A percentile compares a stretch with the other conserved stretches of the same genome.
These are phyloP conservation scores for Quercus parvula DNA, from an alignment of 306 rosid genomes.

Conservation along the genomic window DNA sequence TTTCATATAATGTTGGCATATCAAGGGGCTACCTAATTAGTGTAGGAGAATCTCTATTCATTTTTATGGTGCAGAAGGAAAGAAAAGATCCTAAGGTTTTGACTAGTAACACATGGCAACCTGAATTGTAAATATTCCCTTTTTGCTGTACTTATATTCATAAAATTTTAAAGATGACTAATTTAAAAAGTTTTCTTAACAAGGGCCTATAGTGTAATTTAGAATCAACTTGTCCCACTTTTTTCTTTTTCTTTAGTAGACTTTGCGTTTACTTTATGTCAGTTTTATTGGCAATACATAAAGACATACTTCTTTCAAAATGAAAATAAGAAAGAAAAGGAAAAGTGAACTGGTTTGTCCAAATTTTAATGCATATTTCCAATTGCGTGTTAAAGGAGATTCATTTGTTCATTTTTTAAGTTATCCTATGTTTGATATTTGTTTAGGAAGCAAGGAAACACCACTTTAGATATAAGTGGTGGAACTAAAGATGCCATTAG, in stretches of 20 bases:
- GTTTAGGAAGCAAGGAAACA: constrained; percentile 24
- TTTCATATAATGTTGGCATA: too few species aligned
- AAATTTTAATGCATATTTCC: neutral
- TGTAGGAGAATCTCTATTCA: too few species aligned
- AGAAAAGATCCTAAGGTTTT: too few species aligned
- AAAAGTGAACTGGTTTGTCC: neutral
- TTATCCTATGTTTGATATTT: constrained; percentile 13
- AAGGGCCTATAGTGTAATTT: neutral
- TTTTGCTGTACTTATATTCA: neutral
- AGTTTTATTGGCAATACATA: constrained; percentile 3
- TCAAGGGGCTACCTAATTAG: too few species aligned
- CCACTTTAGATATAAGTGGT: constrained; percentile 10
- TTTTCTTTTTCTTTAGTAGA: neutral
- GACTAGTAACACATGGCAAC: too few species aligned
- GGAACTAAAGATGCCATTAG: constrained; percentile 23
- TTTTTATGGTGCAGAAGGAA: too few species aligned
- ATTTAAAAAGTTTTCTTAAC: neutral
- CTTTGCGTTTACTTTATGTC: constrained; percentile 30
- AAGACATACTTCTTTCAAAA: neutral
- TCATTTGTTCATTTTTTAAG: constrained; percentile 27
- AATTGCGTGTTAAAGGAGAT: neutral
- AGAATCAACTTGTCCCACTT: too few species aligned
- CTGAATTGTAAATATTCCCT: neutral
- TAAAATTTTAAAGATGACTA: neutral
- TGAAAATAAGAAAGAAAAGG: neutral